Evolutionary conservation across 2,329 filamentous ascomycete species (phyloP).

Genomic region (Xylaria multiplex): DNA sequence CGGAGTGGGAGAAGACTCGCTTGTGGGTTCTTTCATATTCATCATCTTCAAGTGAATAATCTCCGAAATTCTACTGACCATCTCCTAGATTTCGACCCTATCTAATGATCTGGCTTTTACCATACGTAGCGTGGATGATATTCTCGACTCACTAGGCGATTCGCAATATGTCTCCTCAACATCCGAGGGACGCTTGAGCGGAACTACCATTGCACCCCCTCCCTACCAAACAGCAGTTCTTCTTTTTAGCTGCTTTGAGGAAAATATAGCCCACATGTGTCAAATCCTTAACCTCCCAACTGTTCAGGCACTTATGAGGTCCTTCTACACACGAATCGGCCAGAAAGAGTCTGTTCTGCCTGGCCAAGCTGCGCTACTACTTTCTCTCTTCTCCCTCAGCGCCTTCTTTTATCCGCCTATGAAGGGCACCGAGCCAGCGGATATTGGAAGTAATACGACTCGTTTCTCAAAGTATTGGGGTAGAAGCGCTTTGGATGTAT

Average conservation of each 20-base stretch:
- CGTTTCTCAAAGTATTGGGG: constrained; percentile 30
- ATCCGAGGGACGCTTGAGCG: not conserved
- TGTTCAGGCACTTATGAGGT: constrained; percentile 39
- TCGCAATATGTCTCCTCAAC: not conserved
- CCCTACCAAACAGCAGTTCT: constrained; percentile 35
- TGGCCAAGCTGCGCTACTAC: constrained; percentile 43
- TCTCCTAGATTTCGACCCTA: constrained; percentile 34
- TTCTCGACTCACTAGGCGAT: constrained; percentile 26
- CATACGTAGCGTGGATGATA: constrained; percentile 32
- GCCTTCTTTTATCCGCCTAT: constrained; percentile 42
- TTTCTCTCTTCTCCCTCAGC: constrained; percentile 43
- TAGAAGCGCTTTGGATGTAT: constrained; percentile 33
- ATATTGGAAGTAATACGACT: constrained; percentile 36
- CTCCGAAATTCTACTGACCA: not conserved
- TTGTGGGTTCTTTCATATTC: constrained; percentile 19
- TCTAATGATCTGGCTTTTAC: constrained; percentile 36
- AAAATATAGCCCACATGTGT: constrained; percentile 39
- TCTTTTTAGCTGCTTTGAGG: constrained; percentile 41
- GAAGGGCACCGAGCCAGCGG: constrained; percentile 35
- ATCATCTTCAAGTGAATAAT: not conserved
- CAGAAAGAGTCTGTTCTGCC: constrained; percentile 37
- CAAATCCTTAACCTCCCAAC: constrained; percentile 42
- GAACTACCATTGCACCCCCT: constrained; percentile 34
- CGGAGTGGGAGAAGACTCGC: constrained; percentile 33
- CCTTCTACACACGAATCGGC: constrained; percentile 39